These are phyloP conservation scores for Globisporangium carolinianum DNA, from an alignment of 352 stramenopile genomes.

Conservation along the genomic window DNA sequence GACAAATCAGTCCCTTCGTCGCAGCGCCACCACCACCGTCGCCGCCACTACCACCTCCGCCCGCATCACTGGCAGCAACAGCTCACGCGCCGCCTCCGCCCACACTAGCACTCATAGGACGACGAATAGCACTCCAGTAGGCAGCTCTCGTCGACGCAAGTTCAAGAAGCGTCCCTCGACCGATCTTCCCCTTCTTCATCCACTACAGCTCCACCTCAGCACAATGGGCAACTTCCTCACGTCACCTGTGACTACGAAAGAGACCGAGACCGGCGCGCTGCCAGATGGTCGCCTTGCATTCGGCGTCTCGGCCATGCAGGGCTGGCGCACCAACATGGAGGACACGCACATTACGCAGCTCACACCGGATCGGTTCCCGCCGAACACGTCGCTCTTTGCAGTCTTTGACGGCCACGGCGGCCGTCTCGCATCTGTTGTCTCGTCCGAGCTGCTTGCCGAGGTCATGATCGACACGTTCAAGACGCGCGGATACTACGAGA, in stretches of 20 bases:
- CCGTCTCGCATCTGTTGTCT: slow-evolving; percentile 44
- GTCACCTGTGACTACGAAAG: slow-evolving; percentile 72
- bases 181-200: neutral
- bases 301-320: slow-evolving; percentile 72
- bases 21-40: slow-evolving; percentile 16
- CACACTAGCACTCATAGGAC: no score
- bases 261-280: slow-evolving; percentile 38
- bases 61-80: neutral
- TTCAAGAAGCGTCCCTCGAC: slow-evolving; percentile 7
- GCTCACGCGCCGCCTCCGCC: no score
- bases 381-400: slow-evolving; percentile 56
- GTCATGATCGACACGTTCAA: slow-evolving; percentile 31
- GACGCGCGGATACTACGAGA: slow-evolving; percentile 28
- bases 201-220: neutral
- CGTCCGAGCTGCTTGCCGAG: slow-evolving; percentile 33
- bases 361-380: slow-evolving; percentile 33
- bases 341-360: slow-evolving; percentile 64
- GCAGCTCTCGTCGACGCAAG: slow-evolving; percentile 2
- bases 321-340: slow-evolving; percentile 80
- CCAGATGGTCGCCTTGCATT: slow-evolving; percentile 51
- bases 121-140: no score
- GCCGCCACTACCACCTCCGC: neutral
- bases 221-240: slow-evolving; percentile 80
- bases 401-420: slow-evolving; percentile 80
- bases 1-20: slow-evolving; percentile 13